A percentile compares a stretch with the other conserved stretches of the same genome.
phyloP scores from a whole-genome alignment of 352 stramenopile genomes.

The Globisporangium yorkense region DNA sequence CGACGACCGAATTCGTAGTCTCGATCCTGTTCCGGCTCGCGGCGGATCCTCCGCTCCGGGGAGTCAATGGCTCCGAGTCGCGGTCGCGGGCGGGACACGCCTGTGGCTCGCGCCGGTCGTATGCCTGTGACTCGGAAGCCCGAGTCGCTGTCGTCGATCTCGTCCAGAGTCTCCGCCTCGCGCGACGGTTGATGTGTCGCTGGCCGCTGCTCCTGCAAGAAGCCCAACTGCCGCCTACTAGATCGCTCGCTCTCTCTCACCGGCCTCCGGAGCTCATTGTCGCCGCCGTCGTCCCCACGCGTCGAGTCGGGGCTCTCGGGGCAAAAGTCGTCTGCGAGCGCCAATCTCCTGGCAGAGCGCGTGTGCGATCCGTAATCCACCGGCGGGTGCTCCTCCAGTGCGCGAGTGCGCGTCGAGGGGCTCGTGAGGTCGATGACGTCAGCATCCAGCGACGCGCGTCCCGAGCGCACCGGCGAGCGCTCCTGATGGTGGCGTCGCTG shows the following conservation, averaged over 20 bases:
- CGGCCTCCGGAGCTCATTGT: background rate
- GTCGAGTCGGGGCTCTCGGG: slow-evolving; percentile 47
- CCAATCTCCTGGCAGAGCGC: background rate
- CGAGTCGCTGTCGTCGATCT: background rate
- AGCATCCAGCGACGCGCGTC: slow-evolving; percentile 10
- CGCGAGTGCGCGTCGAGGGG: slow-evolving; percentile 15
- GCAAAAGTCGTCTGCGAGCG: slow-evolving; percentile 39
- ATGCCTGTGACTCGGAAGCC: background rate
- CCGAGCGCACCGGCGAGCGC: background rate
- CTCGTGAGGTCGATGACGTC: slow-evolving; percentile 63
- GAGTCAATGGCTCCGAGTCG: slow-evolving; percentile 7
- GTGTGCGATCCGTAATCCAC: background rate
- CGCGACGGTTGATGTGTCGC: background rate
- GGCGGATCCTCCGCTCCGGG: slow-evolving; percentile 12
- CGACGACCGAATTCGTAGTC: slow-evolving; percentile 11
- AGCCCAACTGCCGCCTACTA: slow-evolving; percentile 31
- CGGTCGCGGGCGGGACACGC: slow-evolving; percentile 7
- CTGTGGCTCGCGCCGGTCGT: background rate
- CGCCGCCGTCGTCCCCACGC: background rate
- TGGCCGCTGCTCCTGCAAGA: slow-evolving; percentile 16
- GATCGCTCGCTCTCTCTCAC: background rate
- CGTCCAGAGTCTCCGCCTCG: background rate
- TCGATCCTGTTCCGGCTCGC: slow-evolving; percentile 9
- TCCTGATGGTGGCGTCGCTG: background rate
- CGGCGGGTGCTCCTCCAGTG: background rate